Evolutionary conservation across 1,284 basidiomycete genomes (phyloP).

Genomic region (Puccinia novopanici): DNA sequence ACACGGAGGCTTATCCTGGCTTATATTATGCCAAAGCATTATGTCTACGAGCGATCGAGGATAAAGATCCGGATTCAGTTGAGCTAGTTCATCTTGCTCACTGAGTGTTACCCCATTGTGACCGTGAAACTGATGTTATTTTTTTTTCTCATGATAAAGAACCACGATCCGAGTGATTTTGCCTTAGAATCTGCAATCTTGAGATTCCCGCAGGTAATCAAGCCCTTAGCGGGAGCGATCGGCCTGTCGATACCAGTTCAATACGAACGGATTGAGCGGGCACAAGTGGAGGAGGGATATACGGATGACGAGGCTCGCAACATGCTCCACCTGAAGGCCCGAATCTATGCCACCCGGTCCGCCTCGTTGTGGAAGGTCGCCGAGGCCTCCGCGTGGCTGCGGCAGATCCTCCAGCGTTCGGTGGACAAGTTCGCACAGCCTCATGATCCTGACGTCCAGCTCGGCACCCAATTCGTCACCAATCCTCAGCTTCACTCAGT

Average conservation of each 20-base stretch:
- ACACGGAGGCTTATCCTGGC: slow-evolving; percentile 38
- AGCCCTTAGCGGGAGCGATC: slow-evolving; percentile 77
- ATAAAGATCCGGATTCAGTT: slow-evolving; percentile 7
- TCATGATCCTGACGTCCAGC: slow-evolving; percentile 51
- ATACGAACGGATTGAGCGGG: slow-evolving; percentile 64
- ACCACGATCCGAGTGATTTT: slow-evolving; percentile 66
- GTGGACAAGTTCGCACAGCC: slow-evolving; percentile 50
- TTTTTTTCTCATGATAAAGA: slow-evolving; percentile 57
- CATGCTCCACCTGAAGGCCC: slow-evolving; percentile 68
- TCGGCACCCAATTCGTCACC: slow-evolving; percentile 52
- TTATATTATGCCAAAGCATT: slow-evolving; percentile 37
- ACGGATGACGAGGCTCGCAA: slow-evolving; percentile 52
- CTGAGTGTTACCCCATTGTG: neutral
- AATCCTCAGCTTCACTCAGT: slow-evolving; percentile 53
- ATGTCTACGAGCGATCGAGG: slow-evolving; percentile 37
- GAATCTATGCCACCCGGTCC: slow-evolving; percentile 79
- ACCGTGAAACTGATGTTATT: neutral
- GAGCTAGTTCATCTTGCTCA: neutral
- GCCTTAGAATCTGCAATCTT: slow-evolving; percentile 73
- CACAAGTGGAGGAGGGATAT: slow-evolving; percentile 71
- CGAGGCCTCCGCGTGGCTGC: slow-evolving; percentile 70
- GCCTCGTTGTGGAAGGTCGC: slow-evolving; percentile 77
- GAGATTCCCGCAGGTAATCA: slow-evolving; percentile 76
- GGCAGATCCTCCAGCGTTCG: slow-evolving; percentile 40
- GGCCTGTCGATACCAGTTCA: slow-evolving; percentile 69